Percentiles rank a stretch among this genome's conserved stretches.
Conservation (phyloP, 2,329 filamentous ascomycete genomes). For the Colletotrichum sp. region DNA sequence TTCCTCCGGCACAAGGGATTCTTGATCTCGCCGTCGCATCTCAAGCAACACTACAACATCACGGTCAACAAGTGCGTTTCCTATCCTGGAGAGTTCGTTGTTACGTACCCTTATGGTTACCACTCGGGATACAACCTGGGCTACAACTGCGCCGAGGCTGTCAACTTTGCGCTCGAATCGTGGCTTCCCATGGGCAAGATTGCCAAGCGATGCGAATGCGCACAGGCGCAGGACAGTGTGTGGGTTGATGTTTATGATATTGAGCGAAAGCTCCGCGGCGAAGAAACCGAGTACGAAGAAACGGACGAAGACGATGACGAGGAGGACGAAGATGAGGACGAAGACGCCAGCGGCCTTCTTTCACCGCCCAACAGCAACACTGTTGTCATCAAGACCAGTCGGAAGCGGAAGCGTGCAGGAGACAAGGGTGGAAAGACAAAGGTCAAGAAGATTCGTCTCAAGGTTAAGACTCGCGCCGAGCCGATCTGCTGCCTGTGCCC, state of each 20-base stretch:
- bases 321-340: constrained; percentile 69
- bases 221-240: constrained; percentile 93
- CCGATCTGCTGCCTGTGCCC: constrained; percentile 92
- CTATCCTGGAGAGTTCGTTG: constrained; percentile 96
- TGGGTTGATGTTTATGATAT: constrained; percentile 98
- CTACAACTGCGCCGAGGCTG: constrained; percentile 98
- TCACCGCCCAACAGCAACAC: constrained; percentile 66
- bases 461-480: constrained; percentile 72
- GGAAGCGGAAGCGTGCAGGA: constrained; percentile 69
- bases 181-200: constrained; percentile 96
- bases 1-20: constrained; percentile 98
- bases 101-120: constrained; percentile 98
- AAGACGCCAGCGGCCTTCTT: constrained; percentile 71
- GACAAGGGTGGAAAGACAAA: constrained; percentile 56
- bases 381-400: constrained; percentile 38
- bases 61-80: constrained; percentile 96
- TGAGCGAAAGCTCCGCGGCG: constrained; percentile 89
- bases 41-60: constrained; percentile 90
- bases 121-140: constrained; percentile 98
- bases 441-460: constrained; percentile 80
- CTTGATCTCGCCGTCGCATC: constrained; percentile 87
- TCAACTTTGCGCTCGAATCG: constrained; percentile 95
- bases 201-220: constrained; percentile 96
- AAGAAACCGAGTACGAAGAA: constrained; percentile 83
- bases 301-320: constrained; percentile 74